Evolutionary conservation across 2,329 filamentous ascomycete species (phyloP).

Genomic region (Knoxdaviesia proteae): DNA sequence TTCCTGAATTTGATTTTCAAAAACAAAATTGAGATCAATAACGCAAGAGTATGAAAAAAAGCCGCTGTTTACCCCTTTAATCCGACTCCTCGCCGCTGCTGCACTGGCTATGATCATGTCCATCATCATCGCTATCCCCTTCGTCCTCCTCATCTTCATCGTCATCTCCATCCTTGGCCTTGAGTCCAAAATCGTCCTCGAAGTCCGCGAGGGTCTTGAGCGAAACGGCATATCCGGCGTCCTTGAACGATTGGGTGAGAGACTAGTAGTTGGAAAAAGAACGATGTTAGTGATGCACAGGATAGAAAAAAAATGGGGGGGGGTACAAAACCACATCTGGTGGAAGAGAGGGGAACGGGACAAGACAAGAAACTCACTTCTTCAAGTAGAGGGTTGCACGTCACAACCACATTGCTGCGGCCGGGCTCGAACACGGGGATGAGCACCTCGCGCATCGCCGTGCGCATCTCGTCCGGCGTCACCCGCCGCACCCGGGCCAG

Average conservation of each 20-base stretch:
- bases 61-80: not conserved
- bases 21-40: no score
- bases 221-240: slow-evolving; percentile 61
- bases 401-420: slow-evolving; percentile 69
- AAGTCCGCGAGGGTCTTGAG: slow-evolving; percentile 58
- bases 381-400: slow-evolving; percentile 66
- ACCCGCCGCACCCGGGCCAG: slow-evolving; percentile 60
- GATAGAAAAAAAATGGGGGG: not conserved
- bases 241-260: slow-evolving; percentile 27
- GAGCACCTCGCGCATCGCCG: slow-evolving; percentile 52
- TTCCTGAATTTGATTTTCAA: no score
- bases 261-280: no score
- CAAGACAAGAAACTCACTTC: slow-evolving; percentile 38
- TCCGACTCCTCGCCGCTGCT: slow-evolving; percentile 1
- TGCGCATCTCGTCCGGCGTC: slow-evolving; percentile 53
- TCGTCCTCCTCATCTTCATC: slow-evolving; percentile 43
- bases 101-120: slow-evolving; percentile 15
- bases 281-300: not conserved
- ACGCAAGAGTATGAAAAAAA: no score
- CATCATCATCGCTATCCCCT: slow-evolving; percentile 27
- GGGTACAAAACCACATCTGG: not conserved
- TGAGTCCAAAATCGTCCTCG: slow-evolving; percentile 74
- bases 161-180: slow-evolving; percentile 37
- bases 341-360: not conserved
- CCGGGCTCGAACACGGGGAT: slow-evolving; percentile 62